These are phyloP conservation scores for Zanthoxylum bungeanum DNA, from an alignment of 345 rosid genomes.

Conservation along the genomic window DNA sequence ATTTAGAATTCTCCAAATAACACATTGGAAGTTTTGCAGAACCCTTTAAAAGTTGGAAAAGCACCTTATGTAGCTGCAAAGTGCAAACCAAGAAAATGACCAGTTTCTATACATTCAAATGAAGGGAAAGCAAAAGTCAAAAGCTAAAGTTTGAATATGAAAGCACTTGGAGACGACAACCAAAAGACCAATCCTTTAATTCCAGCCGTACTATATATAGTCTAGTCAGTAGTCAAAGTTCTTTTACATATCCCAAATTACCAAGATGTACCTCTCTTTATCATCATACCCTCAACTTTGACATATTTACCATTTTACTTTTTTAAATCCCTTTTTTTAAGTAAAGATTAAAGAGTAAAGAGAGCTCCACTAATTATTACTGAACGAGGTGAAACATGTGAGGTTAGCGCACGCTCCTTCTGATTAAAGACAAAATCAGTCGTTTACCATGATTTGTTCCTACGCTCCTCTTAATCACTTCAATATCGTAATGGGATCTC, in stretches of 20 bases:
- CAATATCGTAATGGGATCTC: background rate
- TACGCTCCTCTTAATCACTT: background rate
- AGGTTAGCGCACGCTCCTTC: background rate
- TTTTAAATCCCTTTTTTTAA: no score
- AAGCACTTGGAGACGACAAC: background rate
- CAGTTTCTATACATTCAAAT: background rate
- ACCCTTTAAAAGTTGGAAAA: background rate
- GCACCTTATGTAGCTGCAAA: background rate
- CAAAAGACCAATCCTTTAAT: background rate
- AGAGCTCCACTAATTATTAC: background rate
- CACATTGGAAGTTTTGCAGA: no score
- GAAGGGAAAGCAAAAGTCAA: background rate
- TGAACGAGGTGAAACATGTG: background rate
- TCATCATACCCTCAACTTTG: background rate
- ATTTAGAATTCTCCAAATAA: no score
- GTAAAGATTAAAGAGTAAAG: no score
- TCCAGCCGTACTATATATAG: background rate
- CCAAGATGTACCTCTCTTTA: background rate
- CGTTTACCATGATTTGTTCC: background rate
- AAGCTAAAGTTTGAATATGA: background rate
- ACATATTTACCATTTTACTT: background rate
- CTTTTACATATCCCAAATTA: background rate
- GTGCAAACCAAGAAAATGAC: background rate
- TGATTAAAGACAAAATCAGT: background rate
- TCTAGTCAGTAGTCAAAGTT: background rate